Evolutionary conservation across 495 filamentous ascomycete genomes (phyloP).

Genomic region (Penicillium salamii): DNA sequence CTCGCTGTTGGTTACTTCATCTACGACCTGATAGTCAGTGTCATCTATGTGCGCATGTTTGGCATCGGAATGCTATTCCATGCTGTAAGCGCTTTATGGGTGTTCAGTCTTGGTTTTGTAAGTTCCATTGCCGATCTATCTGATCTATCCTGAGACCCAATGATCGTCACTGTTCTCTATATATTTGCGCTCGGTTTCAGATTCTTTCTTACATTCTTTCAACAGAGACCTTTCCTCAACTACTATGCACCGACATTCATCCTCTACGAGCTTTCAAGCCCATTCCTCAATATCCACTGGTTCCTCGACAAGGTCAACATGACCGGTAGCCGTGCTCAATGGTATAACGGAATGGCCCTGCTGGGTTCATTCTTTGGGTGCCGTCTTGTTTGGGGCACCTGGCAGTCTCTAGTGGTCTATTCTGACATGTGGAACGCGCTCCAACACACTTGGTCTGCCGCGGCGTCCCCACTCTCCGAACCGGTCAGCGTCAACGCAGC

Average conservation of each 20-base stretch:
- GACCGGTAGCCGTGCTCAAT: constrained; percentile 78
- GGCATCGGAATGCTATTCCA: constrained; percentile 88
- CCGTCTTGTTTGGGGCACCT: constrained; percentile 89
- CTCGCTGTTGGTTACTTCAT: constrained; percentile 93
- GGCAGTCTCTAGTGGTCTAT: constrained; percentile 73
- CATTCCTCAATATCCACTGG: constrained; percentile 97
- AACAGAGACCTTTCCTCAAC: constrained; percentile 89
- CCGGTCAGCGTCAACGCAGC: constrained; percentile 33
- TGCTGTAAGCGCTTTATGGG: constrained; percentile 76
- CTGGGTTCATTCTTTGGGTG: constrained; percentile 76
- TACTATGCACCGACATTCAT: constrained; percentile 90
- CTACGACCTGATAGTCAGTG: constrained; percentile 82
- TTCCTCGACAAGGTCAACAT: constrained; percentile 97
- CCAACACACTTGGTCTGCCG: constrained; percentile 39
- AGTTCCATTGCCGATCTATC: constrained; percentile 36
- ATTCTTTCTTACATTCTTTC: neutral
- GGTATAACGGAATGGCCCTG: constrained; percentile 77
- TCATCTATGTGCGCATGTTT: constrained; percentile 71
- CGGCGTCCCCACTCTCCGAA: constrained; percentile 18
- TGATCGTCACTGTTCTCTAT: neutral
- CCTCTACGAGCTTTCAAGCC: constrained; percentile 94
- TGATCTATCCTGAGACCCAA: neutral
- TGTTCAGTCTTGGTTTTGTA: constrained; percentile 92
- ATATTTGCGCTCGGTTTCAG: neutral
- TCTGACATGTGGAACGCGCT: constrained; percentile 73